A percentile compares a stretch with the other conserved stretches of the same genome.
phyloP scores from a whole-genome alignment of 2,329 filamentous ascomycete genomes.

The Monosporascus sp. region DNA sequence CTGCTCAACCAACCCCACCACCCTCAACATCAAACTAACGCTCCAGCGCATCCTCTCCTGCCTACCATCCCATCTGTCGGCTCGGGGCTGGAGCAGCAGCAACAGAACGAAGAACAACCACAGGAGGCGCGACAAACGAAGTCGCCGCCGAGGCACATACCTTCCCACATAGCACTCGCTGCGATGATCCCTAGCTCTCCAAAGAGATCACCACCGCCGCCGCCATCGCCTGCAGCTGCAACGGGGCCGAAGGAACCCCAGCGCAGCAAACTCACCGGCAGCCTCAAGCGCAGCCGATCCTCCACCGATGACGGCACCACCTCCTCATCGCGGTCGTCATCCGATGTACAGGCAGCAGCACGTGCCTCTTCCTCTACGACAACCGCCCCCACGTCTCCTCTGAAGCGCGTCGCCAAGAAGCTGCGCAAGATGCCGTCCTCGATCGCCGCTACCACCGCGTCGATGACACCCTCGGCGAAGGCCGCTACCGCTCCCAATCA shows the following conservation, averaged over 20 bases:
- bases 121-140: neutral
- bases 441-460: conserved; percentile 26
- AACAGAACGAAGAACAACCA: too few relatives aligned
- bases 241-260: neutral
- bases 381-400: conserved; percentile 18
- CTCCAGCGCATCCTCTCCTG: conserved; percentile 3
- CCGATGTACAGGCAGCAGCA: neutral
- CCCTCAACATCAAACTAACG: neutral
- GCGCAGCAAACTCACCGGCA: conserved; percentile 23
- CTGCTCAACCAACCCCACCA: neutral
- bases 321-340: conserved; percentile 20
- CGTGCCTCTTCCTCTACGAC: conserved; percentile 2
- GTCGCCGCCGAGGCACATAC: conserved; percentile 6
- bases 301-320: conserved; percentile 30
- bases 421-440: conserved; percentile 44
- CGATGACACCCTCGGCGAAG: conserved; percentile 14
- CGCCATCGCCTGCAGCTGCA: neutral
- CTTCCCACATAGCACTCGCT: neutral
- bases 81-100: conserved; percentile 13
- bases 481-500: neutral
- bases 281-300: conserved; percentile 46
- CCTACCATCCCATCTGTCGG: conserved; percentile 13
- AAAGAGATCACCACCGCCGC: conserved; percentile 1
- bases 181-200: neutral
- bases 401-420: conserved; percentile 44